A percentile compares a stretch with the other conserved stretches of the same genome.
These are phyloP conservation scores for Seminavis robusta DNA, from an alignment of 108 stramenopile species.

Conservation along the genomic window DNA sequence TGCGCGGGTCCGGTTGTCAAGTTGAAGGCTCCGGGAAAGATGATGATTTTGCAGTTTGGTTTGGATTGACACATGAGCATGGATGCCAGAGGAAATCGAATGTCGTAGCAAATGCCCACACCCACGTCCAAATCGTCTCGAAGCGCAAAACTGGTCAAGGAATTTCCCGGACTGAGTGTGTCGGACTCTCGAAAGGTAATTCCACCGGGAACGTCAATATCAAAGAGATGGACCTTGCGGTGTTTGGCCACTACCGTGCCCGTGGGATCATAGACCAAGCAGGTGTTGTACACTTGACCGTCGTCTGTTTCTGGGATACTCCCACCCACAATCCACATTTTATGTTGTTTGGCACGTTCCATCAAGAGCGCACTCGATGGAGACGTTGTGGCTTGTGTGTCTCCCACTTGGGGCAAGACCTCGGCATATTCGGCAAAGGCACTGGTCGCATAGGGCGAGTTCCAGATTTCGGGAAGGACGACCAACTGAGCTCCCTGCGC, in stretches of 20 bases:
- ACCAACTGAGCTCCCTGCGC: constrained; percentile 73
- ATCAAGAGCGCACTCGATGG: constrained; percentile 50
- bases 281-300: constrained; percentile 91
- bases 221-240: constrained; percentile 97
- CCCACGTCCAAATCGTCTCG: constrained; percentile 85
- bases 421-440: constrained; percentile 98
- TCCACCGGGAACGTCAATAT: constrained; percentile 97
- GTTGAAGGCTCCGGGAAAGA: constrained; percentile 99
- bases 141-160: constrained; percentile 64
- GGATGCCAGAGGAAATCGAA: constrained; percentile 97
- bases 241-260: constrained; percentile 89
- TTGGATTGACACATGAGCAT: constrained; percentile 84
- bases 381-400: constrained; percentile 4
- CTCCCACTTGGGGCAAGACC: constrained; percentile 55
- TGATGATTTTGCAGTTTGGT: constrained; percentile 61
- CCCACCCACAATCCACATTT: constrained; percentile 94
- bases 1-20: constrained; percentile 97
- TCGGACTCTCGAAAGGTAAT: constrained; percentile 97
- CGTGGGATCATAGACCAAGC: constrained; percentile 63
- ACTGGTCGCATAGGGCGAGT: constrained; percentile 94
- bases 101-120: constrained; percentile 99
- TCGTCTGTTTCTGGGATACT: constrained; percentile 87
- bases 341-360: constrained; percentile 58
- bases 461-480: constrained; percentile 97
- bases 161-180: constrained; percentile 79